phyloP scores from a whole-genome alignment of 495 filamentous ascomycete genomes.

The Neurospora sp. region DNA sequence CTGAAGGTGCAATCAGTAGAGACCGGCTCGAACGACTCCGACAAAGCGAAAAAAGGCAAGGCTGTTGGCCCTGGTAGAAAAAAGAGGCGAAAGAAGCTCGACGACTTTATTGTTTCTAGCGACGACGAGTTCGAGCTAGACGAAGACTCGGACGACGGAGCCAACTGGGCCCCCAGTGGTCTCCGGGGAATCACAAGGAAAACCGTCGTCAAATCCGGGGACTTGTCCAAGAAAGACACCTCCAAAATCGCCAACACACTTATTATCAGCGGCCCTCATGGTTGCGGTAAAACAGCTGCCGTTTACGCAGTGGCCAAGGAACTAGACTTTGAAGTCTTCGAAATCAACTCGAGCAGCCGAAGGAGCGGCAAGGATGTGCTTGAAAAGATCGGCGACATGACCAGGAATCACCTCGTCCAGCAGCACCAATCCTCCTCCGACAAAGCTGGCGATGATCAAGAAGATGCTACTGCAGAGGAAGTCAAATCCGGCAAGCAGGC shows the following conservation, averaged over 20 bases:
- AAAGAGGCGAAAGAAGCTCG: constrained; percentile 60
- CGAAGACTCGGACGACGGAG: constrained; percentile 57
- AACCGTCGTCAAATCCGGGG: constrained; percentile 55
- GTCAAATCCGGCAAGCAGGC: constrained; percentile 59
- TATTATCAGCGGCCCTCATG: constrained; percentile 78
- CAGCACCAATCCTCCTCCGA: constrained; percentile 22
- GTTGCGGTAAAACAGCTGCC: constrained; percentile 88
- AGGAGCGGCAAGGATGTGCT: constrained; percentile 83
- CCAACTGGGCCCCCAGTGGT: constrained; percentile 36
- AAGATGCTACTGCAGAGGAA: constrained; percentile 44
- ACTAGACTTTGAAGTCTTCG: constrained; percentile 88
- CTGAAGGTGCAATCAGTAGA: constrained; percentile 67
- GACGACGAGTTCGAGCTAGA: constrained; percentile 77
- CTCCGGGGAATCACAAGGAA: constrained; percentile 34
- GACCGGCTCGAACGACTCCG: constrained; percentile 43
- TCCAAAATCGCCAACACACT: constrained; percentile 48
- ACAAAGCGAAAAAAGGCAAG: constrained; percentile 36
- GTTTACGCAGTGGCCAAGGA: constrained; percentile 95
- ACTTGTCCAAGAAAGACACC: constrained; percentile 34
- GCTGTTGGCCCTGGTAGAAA: constrained; percentile 46
- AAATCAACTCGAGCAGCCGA: constrained; percentile 76
- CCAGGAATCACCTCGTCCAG: constrained; percentile 77
- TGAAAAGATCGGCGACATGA: constrained; percentile 94
- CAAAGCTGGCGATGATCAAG: constrained; percentile 12
- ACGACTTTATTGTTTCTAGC: constrained; percentile 78